These are phyloP conservation scores for Fusarium vanettenii DNA, from an alignment of 2,329 filamentous ascomycete species.

Conservation along the genomic window DNA sequence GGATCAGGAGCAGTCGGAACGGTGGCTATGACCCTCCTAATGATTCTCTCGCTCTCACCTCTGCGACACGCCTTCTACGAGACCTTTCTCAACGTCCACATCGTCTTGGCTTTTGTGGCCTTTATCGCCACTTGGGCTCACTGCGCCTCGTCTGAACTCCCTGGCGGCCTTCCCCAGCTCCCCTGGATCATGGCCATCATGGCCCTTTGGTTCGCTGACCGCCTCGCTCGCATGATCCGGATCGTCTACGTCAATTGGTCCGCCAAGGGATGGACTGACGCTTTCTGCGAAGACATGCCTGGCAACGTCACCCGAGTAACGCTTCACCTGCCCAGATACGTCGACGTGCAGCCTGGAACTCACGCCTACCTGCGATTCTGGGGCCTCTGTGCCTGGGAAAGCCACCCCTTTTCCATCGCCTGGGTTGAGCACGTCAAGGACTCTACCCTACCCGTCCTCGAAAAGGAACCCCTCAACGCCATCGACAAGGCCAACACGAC, in stretches of 20 bases:
- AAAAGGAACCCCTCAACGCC: conserved; percentile 54
- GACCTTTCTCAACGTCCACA: conserved; percentile 90
- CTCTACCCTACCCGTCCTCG: conserved; percentile 53
- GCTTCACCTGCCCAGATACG: conserved; percentile 74
- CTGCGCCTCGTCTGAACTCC: conserved; percentile 72
- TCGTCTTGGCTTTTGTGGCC: conserved; percentile 75
- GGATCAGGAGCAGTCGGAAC: conserved; percentile 71
- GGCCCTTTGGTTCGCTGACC: conserved; percentile 81
- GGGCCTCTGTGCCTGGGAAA: conserved; percentile 75
- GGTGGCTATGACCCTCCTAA: conserved; percentile 71
- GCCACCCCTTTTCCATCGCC: conserved; percentile 82
- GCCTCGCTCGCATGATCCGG: conserved; percentile 70
- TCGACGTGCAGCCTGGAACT: conserved; percentile 75
- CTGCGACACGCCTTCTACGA: conserved; percentile 97
- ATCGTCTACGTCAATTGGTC: conserved; percentile 76
- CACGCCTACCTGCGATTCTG: conserved; percentile 81
- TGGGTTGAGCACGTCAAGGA: conserved; percentile 72
- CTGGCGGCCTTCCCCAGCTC: conserved; percentile 76
- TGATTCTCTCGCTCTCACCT: conserved; percentile 79
- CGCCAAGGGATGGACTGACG: conserved; percentile 68
- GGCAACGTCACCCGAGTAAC: conserved; percentile 78
- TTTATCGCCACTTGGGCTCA: conserved; percentile 84
- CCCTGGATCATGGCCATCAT: conserved; percentile 81
- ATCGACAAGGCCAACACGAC: conserved; percentile 56
- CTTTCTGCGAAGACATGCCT: conserved; percentile 74